Evolutionary conservation across 1,284 basidiomycete genomes (phyloP).

Genomic region (Cryptococcus sp.): DNA sequence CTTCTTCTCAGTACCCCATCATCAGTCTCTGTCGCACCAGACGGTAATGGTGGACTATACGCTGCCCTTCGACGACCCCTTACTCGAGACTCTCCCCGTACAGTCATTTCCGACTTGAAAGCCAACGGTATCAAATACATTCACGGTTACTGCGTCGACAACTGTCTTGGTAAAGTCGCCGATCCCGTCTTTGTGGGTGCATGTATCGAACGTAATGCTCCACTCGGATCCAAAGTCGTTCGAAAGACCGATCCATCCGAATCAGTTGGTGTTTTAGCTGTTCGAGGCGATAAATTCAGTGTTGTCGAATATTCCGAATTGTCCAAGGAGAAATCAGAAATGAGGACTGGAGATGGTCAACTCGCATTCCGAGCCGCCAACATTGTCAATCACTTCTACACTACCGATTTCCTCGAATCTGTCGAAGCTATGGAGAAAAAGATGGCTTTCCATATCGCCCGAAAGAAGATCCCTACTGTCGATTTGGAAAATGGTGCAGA

Average conservation of each 20-base stretch:
- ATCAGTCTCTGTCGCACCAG: constrained; percentile 85
- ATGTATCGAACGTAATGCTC: constrained; percentile 76
- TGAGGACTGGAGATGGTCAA: constrained; percentile 65
- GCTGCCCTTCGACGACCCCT: constrained; percentile 81
- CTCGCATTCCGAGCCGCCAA: constrained; percentile 91
- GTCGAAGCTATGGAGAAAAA: constrained; percentile 80
- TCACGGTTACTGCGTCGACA: constrained; percentile 97
- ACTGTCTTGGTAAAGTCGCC: constrained; percentile 95
- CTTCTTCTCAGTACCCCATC: constrained; percentile 78
- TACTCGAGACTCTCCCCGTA: constrained; percentile 53
- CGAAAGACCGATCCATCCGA: constrained; percentile 82
- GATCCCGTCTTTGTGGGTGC: constrained; percentile 96
- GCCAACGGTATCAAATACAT: constrained; percentile 78
- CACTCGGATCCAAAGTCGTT: constrained; percentile 94
- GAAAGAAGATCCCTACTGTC: constrained; percentile 91
- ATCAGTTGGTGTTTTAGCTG: constrained; percentile 90
- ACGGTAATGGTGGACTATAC: constrained; percentile 97
- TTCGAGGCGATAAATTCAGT: constrained; percentile 72
- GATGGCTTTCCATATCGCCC: constrained; percentile 95
- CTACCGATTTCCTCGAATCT: constrained; percentile 72
- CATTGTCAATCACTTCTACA: constrained; percentile 99
- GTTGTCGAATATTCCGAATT: constrained; percentile 99
- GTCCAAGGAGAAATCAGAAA: constrained; percentile 75
- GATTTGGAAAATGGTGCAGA: constrained; percentile 60
- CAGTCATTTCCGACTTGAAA: constrained; percentile 79